Conservation (phyloP, 371 early-diverging fungal species). For the Zancudomyces culisetae region DNA sequence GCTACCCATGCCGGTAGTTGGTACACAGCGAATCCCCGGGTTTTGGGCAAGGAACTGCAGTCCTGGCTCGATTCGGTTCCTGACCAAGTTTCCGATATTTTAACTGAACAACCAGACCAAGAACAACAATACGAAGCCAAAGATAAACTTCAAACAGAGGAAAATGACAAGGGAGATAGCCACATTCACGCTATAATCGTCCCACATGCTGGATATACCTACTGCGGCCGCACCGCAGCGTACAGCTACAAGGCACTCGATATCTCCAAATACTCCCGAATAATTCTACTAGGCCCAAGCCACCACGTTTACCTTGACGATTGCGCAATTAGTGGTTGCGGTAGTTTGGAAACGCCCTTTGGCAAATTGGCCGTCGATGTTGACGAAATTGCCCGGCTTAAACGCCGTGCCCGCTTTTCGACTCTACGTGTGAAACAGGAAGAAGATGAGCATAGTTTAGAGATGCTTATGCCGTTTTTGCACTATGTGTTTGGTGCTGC, state of each 20-base stretch:
- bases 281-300: conserved; percentile 82
- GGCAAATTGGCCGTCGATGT: conserved; percentile 55
- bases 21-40: background rate
- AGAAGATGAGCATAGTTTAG: conserved; percentile 87
- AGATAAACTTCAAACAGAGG: background rate
- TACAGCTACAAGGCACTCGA: conserved; percentile 64
- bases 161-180: background rate
- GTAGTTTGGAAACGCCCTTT: conserved; percentile 62
- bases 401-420: conserved; percentile 31
- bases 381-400: conserved; percentile 14
- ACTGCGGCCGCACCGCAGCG: conserved; percentile 76
- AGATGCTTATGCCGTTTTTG: conserved; percentile 84
- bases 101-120: background rate
- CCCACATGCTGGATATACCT: conserved; percentile 71
- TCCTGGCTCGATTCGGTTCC: background rate
- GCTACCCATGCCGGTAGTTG: background rate
- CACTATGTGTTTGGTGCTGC: conserved; percentile 60
- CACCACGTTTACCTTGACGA: conserved; percentile 67
- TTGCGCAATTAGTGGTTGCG: conserved; percentile 56
- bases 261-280: conserved; percentile 39
- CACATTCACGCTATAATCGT: background rate
- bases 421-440: conserved; percentile 43
- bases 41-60: background rate
- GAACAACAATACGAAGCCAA: background rate
- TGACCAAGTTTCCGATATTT: background rate